Evolutionary conservation across 108 stramenopile species (phyloP), one percentile per base, ranked within the genome.

Genomic region (Nitzschia putrida): DNA sequence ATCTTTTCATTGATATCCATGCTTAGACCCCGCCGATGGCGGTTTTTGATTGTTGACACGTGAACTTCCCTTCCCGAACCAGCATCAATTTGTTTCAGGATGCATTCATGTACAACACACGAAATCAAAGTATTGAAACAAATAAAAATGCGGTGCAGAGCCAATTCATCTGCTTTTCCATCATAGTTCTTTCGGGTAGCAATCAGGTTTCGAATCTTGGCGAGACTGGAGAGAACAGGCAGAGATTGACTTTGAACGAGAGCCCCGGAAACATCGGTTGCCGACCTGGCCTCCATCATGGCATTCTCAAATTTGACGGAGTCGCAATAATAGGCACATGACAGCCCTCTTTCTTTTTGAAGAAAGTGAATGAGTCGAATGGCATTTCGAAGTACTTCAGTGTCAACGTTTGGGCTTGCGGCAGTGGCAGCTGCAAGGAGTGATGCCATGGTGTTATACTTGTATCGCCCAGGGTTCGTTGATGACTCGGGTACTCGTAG

Each of bases 261-360:
- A 26, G 9, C 38, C 0, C 42, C 54, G 0, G 63, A 44, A 47
- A 64, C 52, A 45, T 72, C 63, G 25, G 53, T 64, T 11, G 53
- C 52, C 8, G 63, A 64, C 18, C 72, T 41, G 12, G 59, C 50
- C 14, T 55, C 21, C 7, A 72, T 41, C 73, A 74, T 74, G 43
- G 55, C 57, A 5, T 12, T 24, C 29, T 70, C 71, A 26, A 78
- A 61, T 8, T 38, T 16, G 8, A 16, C 29, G 11, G 57, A 44
- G 55, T 55, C 43, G 11, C 60, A 68, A 45, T 58, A 71, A 53
- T 57, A 70, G 56, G 70, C 69, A 44, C 67, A 74, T 20, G 72
- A 74, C n/a, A 76, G 68, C 11, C 81, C 81, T 40, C 81, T 69
- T 61, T 82, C 81, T 43, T 74, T 77, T 61, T 82, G 81, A 13